These are phyloP conservation scores for Penicillium polonicum DNA, from an alignment of 2,329 filamentous ascomycete species.

Conservation along the genomic window DNA sequence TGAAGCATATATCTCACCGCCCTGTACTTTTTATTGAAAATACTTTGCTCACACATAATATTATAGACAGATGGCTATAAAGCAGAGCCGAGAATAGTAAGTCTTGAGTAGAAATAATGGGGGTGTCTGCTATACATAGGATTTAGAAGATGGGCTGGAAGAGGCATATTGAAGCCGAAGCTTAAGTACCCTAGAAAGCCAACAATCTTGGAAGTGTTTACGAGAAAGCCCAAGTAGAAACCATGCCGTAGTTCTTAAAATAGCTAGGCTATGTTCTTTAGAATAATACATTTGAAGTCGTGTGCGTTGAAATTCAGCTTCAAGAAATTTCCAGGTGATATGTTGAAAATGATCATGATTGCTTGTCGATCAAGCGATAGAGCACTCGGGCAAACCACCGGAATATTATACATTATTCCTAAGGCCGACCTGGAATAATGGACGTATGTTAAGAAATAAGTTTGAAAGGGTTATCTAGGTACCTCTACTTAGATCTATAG, in stretches of 20 bases:
- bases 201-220: neutral
- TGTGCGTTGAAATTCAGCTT: neutral
- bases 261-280: neutral
- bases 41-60: neutral
- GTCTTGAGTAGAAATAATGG: neutral
- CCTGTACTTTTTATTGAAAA: neutral
- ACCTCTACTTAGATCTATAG: neutral
- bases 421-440: neutral
- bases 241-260: too few relatives aligned
- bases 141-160: neutral
- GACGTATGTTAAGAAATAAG: neutral
- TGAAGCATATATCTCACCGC: neutral
- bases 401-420: neutral
- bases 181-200: neutral
- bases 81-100: neutral
- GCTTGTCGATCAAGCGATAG: neutral
- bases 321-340: neutral
- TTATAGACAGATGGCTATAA: neutral
- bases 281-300: neutral
- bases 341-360: neutral
- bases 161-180: neutral
- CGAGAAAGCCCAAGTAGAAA: too few relatives aligned
- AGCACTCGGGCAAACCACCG: neutral
- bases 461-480: neutral
- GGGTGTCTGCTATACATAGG: neutral